Percentiles rank a stretch among this genome's conserved stretches.
Evolutionary conservation across 495 filamentous ascomycete genomes (phyloP).

Genomic region (Penicillium cosmopolitanum): DNA sequence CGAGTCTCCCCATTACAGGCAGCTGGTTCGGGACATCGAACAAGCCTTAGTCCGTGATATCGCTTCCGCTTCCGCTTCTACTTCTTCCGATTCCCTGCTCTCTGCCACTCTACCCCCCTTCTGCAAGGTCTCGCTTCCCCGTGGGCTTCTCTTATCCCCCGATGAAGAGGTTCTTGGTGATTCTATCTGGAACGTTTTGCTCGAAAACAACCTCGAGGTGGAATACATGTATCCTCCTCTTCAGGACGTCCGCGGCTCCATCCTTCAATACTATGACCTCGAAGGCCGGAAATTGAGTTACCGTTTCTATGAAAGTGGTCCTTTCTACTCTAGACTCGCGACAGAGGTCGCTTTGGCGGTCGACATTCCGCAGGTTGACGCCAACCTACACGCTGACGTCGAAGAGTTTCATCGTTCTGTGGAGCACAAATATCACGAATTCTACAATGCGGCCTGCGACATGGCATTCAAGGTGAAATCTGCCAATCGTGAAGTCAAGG

Average conservation of each 20-base stretch:
- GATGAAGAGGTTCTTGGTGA: slow-evolving; percentile 7
- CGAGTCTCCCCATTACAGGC: slow-evolving; percentile 7
- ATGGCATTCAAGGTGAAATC: slow-evolving; percentile 39
- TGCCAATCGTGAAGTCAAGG: slow-evolving; percentile 12
- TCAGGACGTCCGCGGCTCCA: slow-evolving; percentile 30
- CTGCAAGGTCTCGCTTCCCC: slow-evolving; percentile 37
- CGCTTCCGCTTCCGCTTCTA: not conserved
- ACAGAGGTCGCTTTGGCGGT: slow-evolving; percentile 39
- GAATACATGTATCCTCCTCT: slow-evolving; percentile 45
- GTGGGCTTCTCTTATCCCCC: slow-evolving; percentile 8
- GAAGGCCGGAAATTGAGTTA: slow-evolving; percentile 34
- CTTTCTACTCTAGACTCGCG: slow-evolving; percentile 31
- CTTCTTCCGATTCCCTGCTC: not conserved
- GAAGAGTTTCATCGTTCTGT: slow-evolving; percentile 14
- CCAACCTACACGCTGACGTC: not conserved
- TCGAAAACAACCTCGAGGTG: slow-evolving; percentile 15
- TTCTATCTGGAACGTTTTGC: not conserved
- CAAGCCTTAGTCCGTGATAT: slow-evolving; percentile 24
- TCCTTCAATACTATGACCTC: slow-evolving; percentile 35
- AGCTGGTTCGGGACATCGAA: slow-evolving; percentile 25
- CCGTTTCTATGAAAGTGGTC: slow-evolving; percentile 38
- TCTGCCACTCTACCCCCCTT: slow-evolving; percentile 34
- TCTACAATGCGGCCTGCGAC: slow-evolving; percentile 41
- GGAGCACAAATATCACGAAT: slow-evolving; percentile 38
- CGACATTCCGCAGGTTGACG: slow-evolving; percentile 19